Evolutionary conservation across 805 yeast species (phyloP), one percentile per base, ranked within the genome.

Genomic region (Metschnikowia henanensis): DNA sequence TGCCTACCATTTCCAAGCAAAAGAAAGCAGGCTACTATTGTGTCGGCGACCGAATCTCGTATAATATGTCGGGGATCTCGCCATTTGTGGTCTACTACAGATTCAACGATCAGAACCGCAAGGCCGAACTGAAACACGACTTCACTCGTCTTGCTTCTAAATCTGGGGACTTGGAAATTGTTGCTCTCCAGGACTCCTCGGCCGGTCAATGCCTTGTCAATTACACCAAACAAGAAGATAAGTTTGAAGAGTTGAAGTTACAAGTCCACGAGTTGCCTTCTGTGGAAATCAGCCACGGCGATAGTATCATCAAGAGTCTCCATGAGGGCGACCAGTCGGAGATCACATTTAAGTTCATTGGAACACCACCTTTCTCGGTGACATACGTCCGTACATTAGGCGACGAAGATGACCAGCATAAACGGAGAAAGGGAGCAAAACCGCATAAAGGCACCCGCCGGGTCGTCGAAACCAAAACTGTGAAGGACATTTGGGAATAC

Each of bases 291-390:
- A 79, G 84, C 19, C 87, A 84, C 55, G 96, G 96, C n/a, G 83
- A 80, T 43, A 69, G 79, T 15, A 67, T 83, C 8, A 79, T 83
- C 43, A 91, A 83, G 57, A 92, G 88, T 61, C 87, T 94, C 33
- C 95, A 90, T 56, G 96, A 89, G 60, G 99, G 98, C 36, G 99
- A 94, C 52, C 87, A 86, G 57, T 91, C 95, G 1, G 96, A 90
- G 59, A 81, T 94, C 37, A 77, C 77, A 2, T 92, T 94, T 65
- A 76, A 80, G 18, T 87, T 94, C 57, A 77, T 78, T 25, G 99
- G 99, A 13, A 78, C 82, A 0, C 96, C 98, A 9, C 99, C 99
- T 10, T 94, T 92, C 69, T 71, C 83, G 31, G 74, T 94, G 51
- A 87, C 91, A 1, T 94, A 91, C 59, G 85, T 85, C 7, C 77